Evolutionary conservation across 2,329 filamentous ascomycete genomes (phyloP).

Genomic region (Rhinocladiella similis): DNA sequence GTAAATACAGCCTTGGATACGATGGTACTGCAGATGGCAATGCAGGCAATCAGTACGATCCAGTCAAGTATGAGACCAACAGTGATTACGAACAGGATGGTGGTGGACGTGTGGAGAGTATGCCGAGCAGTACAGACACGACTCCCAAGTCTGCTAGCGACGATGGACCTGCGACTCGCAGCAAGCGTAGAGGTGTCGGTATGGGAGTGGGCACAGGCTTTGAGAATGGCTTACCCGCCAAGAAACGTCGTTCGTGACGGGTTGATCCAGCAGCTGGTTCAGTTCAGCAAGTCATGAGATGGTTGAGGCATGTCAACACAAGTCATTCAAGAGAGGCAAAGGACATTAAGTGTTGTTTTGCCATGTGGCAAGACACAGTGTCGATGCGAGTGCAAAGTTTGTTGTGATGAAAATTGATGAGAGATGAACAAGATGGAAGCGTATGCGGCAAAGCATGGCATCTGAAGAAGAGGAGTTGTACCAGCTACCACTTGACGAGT

Average conservation of each 20-base stretch:
- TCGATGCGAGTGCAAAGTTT: too few relatives aligned
- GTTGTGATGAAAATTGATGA: too few relatives aligned
- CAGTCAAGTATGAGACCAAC: conserved; percentile 19
- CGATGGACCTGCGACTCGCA: conserved; percentile 5
- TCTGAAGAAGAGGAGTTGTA: too few relatives aligned
- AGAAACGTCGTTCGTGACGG: conserved; percentile 15
- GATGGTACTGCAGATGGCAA: conserved; percentile 5
- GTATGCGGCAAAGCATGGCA: too few relatives aligned
- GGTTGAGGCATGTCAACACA: background rate
- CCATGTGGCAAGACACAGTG: too few relatives aligned
- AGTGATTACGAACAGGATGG: conserved; percentile 34
- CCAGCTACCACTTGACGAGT: too few relatives aligned
- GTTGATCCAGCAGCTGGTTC: too few relatives aligned
- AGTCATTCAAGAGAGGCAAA: too few relatives aligned
- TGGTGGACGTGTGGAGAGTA: conserved; percentile 39
- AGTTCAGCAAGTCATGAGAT: background rate
- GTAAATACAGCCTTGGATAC: conserved; percentile 42
- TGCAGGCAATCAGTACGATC: conserved; percentile 12
- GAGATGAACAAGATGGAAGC: too few relatives aligned
- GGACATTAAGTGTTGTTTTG: too few relatives aligned
- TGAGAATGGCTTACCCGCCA: conserved; percentile 1
- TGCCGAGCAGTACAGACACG: conserved; percentile 46
- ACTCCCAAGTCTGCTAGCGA: conserved; percentile 36
- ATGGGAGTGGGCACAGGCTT: conserved; percentile 14
- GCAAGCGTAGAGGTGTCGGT: conserved; percentile 18